Percentiles rank a stretch among this genome's conserved stretches.
Evolutionary conservation across 139 green algal genomes (phyloP).

Genomic region (Prasinococcaceae sp.): DNA sequence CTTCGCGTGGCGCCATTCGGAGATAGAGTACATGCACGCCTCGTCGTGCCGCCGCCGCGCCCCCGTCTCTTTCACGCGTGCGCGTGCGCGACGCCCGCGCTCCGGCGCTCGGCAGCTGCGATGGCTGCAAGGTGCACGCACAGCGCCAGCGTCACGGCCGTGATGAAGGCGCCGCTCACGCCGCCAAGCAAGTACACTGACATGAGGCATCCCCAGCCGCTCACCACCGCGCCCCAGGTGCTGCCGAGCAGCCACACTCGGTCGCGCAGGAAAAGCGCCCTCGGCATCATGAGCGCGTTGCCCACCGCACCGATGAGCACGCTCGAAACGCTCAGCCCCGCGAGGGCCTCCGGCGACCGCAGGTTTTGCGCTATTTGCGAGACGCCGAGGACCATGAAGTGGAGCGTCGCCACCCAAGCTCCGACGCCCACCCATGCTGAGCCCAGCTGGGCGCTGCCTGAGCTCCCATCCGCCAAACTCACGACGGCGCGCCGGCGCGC

Average conservation of each 20-base stretch:
- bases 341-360: conserved; percentile 11
- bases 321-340: conserved; percentile 14
- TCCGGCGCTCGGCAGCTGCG: too few relatives aligned
- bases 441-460: neutral
- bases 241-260: conserved; percentile 42
- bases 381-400: conserved; percentile 61
- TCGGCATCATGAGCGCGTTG: conserved; percentile 77
- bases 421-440: conserved; percentile 21
- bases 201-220: conserved; percentile 60
- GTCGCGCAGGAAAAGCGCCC: conserved; percentile 63
- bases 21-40: too few relatives aligned
- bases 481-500: too few relatives aligned
- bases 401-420: conserved; percentile 52
- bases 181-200: too few relatives aligned
- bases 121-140: too few relatives aligned
- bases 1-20: too few relatives aligned
- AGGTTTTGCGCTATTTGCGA: conserved; percentile 44
- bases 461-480: neutral
- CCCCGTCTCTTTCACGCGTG: too few relatives aligned
- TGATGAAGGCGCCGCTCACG: too few relatives aligned
- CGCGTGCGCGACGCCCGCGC: too few relatives aligned
- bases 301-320: conserved; percentile 50
- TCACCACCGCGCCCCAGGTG: conserved; percentile 43
- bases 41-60: too few relatives aligned
- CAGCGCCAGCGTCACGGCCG: too few relatives aligned